phyloP scores from a whole-genome alignment of 306 rosid species.

The Mimosa pudica region DNA sequence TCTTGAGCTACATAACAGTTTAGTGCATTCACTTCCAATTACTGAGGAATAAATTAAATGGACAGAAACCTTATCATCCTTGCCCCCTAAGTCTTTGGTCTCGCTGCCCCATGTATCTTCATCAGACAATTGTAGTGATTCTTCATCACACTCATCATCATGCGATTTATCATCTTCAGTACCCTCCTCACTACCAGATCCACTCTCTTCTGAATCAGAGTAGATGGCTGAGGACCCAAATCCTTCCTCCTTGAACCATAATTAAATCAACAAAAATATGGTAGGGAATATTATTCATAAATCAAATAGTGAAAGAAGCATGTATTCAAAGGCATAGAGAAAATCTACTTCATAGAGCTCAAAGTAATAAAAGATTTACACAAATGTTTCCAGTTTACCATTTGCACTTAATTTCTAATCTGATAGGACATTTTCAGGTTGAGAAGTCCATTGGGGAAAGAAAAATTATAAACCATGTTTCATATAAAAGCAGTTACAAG shows the following conservation, averaged over 20 bases:
- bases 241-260: conserved; percentile 75
- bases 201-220: conserved; percentile 79
- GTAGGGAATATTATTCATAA: conserved; percentile 9
- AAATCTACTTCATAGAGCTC: background rate
- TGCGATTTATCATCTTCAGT: conserved; percentile 82
- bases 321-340: conserved; percentile 1
- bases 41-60: conserved; percentile 34
- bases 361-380: background rate
- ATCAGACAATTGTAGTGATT: conserved; percentile 53
- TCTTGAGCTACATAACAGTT: conserved; percentile 15
- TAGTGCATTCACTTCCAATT: conserved; percentile 25
- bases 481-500: background rate
- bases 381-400: background rate
- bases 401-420: background rate
- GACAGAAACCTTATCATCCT: conserved; percentile 58
- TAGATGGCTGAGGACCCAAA: conserved; percentile 65
- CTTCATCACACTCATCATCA: conserved; percentile 73
- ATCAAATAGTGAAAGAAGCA: background rate
- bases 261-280: conserved; percentile 28
- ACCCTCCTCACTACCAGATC: conserved; percentile 77
- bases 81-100: conserved; percentile 48
- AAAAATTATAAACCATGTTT: background rate
- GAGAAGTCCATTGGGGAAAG: background rate
- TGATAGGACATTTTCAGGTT: background rate
- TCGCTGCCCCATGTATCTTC: conserved; percentile 51